A percentile compares a stretch with the other conserved stretches of the same genome.
phyloP scores from a whole-genome alignment of 2,329 filamentous ascomycete genomes.

The Arthrobotrys conoides region DNA sequence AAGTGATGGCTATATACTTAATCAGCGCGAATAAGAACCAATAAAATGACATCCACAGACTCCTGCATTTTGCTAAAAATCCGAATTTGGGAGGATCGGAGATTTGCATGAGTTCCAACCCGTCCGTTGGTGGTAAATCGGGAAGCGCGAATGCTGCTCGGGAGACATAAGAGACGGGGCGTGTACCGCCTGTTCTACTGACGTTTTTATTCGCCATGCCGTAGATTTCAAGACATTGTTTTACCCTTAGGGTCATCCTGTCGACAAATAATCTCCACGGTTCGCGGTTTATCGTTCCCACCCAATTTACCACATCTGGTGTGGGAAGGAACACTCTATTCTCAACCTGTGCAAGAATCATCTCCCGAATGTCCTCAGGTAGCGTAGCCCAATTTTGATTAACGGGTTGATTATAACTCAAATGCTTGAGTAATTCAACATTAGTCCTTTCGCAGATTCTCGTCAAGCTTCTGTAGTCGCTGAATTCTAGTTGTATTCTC shows the following conservation, averaged over 20 bases:
- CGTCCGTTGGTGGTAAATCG: conserved; percentile 46
- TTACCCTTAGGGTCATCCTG: conserved; percentile 34
- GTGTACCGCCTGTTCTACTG: conserved; percentile 34
- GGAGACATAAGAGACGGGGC: conserved; percentile 50
- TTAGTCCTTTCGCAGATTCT: conserved; percentile 65
- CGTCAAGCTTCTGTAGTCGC: conserved; percentile 63
- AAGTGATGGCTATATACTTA: conserved; percentile 66
- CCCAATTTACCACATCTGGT: conserved; percentile 63
- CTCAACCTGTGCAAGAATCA: conserved; percentile 65
- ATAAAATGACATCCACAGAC: conserved; percentile 52
- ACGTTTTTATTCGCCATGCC: conserved; percentile 53
- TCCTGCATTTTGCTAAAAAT: conserved; percentile 42
- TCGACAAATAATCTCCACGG: conserved; percentile 62
- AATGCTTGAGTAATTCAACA: conserved; percentile 65
- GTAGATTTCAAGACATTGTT: conserved; percentile 61
- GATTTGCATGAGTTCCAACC: conserved; percentile 60
- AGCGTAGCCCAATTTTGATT: conserved; percentile 66
- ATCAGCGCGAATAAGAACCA: conserved; percentile 64
- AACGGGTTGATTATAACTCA: conserved; percentile 66
- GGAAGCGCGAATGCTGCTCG: conserved; percentile 50
- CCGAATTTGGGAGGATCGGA: conserved; percentile 25
- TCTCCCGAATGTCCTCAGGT: conserved; percentile 65
- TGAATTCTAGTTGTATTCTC: conserved; percentile 66
- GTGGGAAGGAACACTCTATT: conserved; percentile 63
- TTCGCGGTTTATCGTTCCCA: conserved; percentile 60